phyloP scores from a whole-genome alignment of 2,329 filamentous ascomycete genomes.

The Alternaria solani region DNA sequence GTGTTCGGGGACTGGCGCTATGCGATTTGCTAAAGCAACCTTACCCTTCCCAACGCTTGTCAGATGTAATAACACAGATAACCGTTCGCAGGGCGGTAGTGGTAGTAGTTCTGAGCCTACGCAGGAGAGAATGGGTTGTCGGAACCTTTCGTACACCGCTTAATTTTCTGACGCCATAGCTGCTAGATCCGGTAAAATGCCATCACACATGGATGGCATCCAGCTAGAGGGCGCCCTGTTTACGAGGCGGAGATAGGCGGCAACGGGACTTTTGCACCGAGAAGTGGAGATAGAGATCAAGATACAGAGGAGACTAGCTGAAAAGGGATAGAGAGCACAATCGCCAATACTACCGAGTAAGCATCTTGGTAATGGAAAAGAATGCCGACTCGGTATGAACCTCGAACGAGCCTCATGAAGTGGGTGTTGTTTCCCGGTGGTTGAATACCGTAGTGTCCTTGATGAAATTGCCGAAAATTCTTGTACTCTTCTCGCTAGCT shows the following conservation, averaged over 20 bases:
- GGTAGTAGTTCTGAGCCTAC: background rate
- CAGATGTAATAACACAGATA: no score
- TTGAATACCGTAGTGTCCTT: background rate
- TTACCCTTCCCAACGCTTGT: background rate
- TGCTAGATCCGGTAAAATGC: background rate
- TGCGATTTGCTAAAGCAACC: background rate
- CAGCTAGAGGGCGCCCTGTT: background rate
- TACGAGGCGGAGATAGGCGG: background rate
- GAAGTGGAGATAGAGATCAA: background rate
- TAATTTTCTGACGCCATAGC: background rate
- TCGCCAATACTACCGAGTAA: constrained; percentile 7
- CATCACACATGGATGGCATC: background rate
- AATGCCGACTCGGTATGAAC: constrained; percentile 1
- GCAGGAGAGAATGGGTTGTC: background rate
- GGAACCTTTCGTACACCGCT: background rate
- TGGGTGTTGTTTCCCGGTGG: background rate
- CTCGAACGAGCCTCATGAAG: background rate
- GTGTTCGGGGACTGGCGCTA: background rate
- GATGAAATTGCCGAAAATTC: constrained; percentile 1
- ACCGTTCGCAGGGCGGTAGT: no score
- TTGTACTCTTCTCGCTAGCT: background rate
- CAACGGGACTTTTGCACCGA: background rate
- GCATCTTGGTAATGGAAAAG: constrained; percentile 3
- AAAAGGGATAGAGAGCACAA: background rate
- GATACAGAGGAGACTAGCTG: background rate